A percentile compares a stretch with the other conserved stretches of the same genome.
Conservation (phyloP, 2,329 filamentous ascomycete genomes). For the Mycosphaerella sp. region DNA sequence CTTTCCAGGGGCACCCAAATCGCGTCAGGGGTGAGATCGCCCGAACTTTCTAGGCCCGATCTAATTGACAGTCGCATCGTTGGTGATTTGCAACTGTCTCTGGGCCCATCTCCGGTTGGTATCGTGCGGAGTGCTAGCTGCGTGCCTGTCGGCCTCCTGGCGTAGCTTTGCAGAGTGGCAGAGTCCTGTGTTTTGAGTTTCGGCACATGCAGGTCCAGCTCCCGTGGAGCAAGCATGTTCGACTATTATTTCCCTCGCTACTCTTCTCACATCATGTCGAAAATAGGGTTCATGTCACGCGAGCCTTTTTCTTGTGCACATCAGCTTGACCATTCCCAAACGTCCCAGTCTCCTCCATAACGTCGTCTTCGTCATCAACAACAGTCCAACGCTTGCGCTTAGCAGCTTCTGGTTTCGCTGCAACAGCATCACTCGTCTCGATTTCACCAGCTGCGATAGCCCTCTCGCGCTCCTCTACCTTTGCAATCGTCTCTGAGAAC, state of each 20-base stretch:
- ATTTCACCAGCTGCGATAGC: conserved; percentile 18
- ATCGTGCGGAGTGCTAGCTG: neutral
- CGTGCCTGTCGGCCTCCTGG: neutral
- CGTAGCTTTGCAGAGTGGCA: neutral
- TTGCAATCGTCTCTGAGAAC: conserved; percentile 61
- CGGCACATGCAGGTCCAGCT: conserved; percentile 4
- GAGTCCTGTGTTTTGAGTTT: neutral
- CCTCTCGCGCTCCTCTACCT: conserved; percentile 35
- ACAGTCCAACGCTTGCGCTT: conserved; percentile 23
- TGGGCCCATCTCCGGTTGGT: neutral
- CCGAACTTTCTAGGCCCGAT: neutral
- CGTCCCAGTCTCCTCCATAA: conserved; percentile 15
- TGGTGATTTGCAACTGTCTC: neutral
- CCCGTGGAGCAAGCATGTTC: conserved; percentile 2
- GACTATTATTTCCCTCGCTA: conserved; percentile 9
- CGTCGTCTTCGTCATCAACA: conserved; percentile 25
- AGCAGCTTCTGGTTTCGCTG: conserved; percentile 1
- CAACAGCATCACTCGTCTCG: conserved; percentile 4
- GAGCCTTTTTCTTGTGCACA: conserved; percentile 20
- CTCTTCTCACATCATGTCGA: neutral
- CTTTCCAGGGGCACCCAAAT: conserved; percentile 1
- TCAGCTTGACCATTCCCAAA: conserved; percentile 15
- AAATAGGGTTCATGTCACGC: conserved; percentile 8
- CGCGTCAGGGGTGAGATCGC: neutral
- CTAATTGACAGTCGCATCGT: neutral